Base-by-base conservation (phyloP, 345 rosid species). In the Sapria himalayana region DNA sequence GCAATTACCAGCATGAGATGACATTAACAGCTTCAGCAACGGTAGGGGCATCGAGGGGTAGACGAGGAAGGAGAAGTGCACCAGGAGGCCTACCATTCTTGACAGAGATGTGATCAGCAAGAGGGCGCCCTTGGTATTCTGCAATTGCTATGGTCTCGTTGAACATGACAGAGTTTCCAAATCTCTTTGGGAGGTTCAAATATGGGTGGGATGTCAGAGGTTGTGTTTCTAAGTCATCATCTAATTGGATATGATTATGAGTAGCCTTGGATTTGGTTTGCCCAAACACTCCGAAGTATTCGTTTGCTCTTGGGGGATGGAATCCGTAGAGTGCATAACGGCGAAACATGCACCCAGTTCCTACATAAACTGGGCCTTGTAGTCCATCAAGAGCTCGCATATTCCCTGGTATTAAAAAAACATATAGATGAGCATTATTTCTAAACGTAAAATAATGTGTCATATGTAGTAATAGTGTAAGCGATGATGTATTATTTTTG, bases 11-110 rank as follows among this genome's bases (percentile, higher is more conserved):
- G 72, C 96, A 85, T 36, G 96, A 81, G 39, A 85, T 74, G 58
- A 81, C 96, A 18, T 84, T 94, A 4, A 81, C 69, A 11, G 96
- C 96, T 63, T 85, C 96, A 4, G 96, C 96, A n/a, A 85, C 94
- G 1, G 94, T 85, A 1, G 76, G 94, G 3, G 96, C 94, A 51
- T 85, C 92, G 1, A 85, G 68, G 0, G 92, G 96, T 0, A 75
- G 77, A 23, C 96, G 96, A 2, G 92, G 81, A 6, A 35, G 10
- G 23, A 81, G 73, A 22, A 85, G 44, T 32, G 94, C 91, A 22
- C 96, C 94, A 0, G 96, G 96, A 14, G 96, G 94, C 32, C 96
- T 62, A 0, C 94, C 96, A n/a, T 85, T 78, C 73, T 75, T 75
- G n/a, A 85, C 73, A 0, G 92, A 81, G 39, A 60, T 55, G 46